Conservation (phyloP, 2,329 filamentous ascomycete genomes). For the Scytalidium lignicola region DNA sequence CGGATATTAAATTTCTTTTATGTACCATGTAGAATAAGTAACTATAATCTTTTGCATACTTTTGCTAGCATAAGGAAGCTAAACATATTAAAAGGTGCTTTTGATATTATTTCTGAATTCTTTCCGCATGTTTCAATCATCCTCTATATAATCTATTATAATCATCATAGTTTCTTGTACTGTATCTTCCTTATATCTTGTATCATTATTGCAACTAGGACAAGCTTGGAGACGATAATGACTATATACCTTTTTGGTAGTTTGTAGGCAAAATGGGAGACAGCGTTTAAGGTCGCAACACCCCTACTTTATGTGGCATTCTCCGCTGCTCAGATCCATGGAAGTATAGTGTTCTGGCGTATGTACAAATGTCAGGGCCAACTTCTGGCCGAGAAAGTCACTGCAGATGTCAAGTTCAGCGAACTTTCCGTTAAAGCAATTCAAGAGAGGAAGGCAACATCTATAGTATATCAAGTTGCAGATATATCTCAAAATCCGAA, state of each 20-base stretch:
- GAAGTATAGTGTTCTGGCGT: conserved; percentile 29
- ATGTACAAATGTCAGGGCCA: conserved; percentile 25
- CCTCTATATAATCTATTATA: conserved; percentile 31
- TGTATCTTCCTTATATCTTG: conserved; percentile 29
- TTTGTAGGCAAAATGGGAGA: conserved; percentile 32
- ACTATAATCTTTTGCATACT: too few species aligned
- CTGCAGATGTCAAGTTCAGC: too few species aligned
- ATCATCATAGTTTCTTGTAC: conserved; percentile 28
- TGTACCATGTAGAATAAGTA: too few species aligned
- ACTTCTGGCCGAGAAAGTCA: background rate
- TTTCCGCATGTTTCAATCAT: conserved; percentile 36
- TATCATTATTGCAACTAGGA: conserved; percentile 29
- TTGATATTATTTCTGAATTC: conserved; percentile 36
- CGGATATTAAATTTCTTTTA: too few species aligned
- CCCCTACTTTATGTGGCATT: conserved; percentile 34
- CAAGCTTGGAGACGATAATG: conserved; percentile 30
- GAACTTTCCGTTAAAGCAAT: too few species aligned
- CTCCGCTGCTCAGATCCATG: conserved; percentile 32
- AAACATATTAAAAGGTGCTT: conserved; percentile 27
- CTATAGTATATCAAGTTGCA: too few species aligned
- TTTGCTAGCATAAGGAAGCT: too few species aligned
- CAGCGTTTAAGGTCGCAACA: conserved; percentile 33
- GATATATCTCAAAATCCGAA: too few species aligned
- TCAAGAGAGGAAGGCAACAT: too few species aligned
- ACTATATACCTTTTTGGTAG: conserved; percentile 34